Percentiles rank a stretch among this genome's conserved stretches.
Conservation (phyloP, 106 monocot species). For the Phalaenopsis aphrodite region DNA sequence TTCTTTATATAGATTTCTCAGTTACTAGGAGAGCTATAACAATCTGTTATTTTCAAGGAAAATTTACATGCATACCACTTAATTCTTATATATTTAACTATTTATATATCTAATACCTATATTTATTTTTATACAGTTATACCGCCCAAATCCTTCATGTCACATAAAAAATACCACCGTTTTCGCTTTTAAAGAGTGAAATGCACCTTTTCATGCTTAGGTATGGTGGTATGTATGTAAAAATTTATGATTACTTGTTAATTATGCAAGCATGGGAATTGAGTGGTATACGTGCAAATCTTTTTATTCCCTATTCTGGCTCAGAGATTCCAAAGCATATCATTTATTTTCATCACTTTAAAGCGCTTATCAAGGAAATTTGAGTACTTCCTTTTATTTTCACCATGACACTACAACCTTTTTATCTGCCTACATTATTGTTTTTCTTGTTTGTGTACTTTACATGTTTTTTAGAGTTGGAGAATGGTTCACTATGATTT, state of each 20-base stretch:
- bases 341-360: neutral
- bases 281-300: no score
- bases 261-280: no score
- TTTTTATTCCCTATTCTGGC: neutral
- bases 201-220: no score
- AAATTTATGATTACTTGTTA: no score
- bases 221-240: no score
- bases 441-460: neutral
- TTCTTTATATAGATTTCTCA: neutral
- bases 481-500: neutral
- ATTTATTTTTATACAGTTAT: no score
- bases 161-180: no score
- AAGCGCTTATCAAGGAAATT: neutral
- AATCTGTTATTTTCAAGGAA: neutral
- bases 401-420: neutral
- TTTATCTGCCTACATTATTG: neutral
- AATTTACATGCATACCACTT: no score
- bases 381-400: neutral
- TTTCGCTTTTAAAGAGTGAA: no score
- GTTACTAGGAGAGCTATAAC: neutral
- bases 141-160: no score
- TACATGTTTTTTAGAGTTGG: neutral
- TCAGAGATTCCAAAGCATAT: neutral
- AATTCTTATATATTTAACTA: no score
- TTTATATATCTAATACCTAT: no score